Conservation (phyloP, 169 alveolate species). For the Eimeria necatrix region DNA sequence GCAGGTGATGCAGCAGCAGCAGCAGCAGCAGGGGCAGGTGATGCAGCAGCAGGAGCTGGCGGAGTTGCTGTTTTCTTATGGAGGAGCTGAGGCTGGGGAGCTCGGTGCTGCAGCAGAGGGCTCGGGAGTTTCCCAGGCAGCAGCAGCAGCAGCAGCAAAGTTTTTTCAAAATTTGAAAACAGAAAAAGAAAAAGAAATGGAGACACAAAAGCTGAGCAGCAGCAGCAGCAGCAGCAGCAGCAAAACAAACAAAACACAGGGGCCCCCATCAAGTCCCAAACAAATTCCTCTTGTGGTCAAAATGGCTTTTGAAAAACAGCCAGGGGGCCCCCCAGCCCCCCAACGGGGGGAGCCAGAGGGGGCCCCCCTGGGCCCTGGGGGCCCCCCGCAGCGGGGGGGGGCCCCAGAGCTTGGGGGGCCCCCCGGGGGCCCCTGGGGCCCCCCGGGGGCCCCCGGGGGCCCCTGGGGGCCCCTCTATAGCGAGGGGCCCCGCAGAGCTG, state of each 20-base stretch:
- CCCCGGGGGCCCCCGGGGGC: not conserved
- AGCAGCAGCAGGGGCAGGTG: not conserved
- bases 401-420: not conserved
- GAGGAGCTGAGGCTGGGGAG: not conserved
- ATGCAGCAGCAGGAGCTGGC: not conserved
- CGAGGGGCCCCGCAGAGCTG: not conserved
- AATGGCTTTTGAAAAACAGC: too few relatives aligned
- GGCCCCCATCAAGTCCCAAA: not conserved
- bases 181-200: too few relatives aligned
- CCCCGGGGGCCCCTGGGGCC: conserved; percentile 25
- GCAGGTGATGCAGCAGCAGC: not conserved
- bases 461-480: not conserved
- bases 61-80: not conserved
- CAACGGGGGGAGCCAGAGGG: too few relatives aligned
- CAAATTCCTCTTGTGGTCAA: too few relatives aligned
- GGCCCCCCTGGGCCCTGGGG: too few relatives aligned
- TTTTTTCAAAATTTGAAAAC: too few relatives aligned
- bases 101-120: not conserved
- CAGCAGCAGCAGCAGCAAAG: not conserved
- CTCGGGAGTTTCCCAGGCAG: not conserved
- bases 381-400: too few relatives aligned
- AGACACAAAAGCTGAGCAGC: too few relatives aligned
- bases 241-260: not conserved
- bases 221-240: conserved; percentile 31
- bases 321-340: too few relatives aligned